Evolutionary conservation across 176 grass and related monocot genomes (phyloP), one percentile per base, ranked within the genome.

Genomic region (Melocanna baccifera): DNA sequence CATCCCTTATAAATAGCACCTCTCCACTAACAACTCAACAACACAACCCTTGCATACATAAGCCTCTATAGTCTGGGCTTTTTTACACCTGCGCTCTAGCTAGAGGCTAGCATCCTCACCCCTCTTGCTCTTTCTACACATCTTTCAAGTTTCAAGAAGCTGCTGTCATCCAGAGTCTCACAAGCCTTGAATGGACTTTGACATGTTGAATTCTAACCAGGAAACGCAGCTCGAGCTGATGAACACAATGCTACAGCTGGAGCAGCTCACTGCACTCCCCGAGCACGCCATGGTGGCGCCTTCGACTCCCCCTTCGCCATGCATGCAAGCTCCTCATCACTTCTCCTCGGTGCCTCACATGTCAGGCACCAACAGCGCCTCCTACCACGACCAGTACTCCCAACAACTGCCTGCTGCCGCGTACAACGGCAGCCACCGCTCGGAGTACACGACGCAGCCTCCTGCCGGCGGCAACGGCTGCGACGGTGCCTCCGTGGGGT

Each of bases 211-310:
- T 34, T 87, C 88, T 46, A 81, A 74, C 55, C 90, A 90, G 67
- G 95, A 97, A 32, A 68, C 84, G 8, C 95, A 97, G 47, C 77
- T 89, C 14, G 95, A 97, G 87, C 90, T 94, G 43, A 92, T 97
- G 92, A 92, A 91, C 86, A 92, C 90, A 70, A 92, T 92, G 90
- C 69, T 97, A 62, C 88, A 94, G 86, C 88, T 94, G 50, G 86
- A 91, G 84, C 89, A 97, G 69, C 89, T 97, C 57, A 51, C 79
- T 0, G 79, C 45, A 6, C 48, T 81, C 70, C 78, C 85, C 15
- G 85, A 84, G 30, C 68, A 81, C 50, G 56, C 19, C 66, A 78
- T 77, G 86, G 42, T 16, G 79, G 73, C 74, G 84, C 67, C 82
- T 9, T 84, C 81, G 4, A 64, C 56, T 57, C 50, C 86, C 34